Evolutionary conservation across 495 filamentous ascomycete genomes (phyloP).

Genomic region (Pseudoneurospora amorphoporcata): DNA sequence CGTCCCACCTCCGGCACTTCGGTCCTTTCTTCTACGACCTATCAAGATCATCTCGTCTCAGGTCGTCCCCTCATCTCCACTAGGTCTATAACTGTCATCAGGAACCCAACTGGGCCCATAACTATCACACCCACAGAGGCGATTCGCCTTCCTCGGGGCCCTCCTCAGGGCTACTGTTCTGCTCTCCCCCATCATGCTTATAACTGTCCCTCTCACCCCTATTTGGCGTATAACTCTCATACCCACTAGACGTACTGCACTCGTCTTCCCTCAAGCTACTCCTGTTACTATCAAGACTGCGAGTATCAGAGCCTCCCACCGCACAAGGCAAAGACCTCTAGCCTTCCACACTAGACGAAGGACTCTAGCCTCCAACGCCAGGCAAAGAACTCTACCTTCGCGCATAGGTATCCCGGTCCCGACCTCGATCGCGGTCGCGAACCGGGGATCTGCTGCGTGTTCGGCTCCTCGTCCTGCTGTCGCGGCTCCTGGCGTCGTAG

Average conservation of each 20-base stretch:
- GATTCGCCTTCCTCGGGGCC: neutral
- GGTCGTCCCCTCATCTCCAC: neutral
- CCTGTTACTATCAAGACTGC: neutral
- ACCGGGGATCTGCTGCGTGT: constrained; percentile 34
- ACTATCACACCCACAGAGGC: neutral
- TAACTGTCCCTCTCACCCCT: neutral
- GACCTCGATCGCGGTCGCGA: constrained; percentile 30
- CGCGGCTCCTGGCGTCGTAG: constrained; percentile 37
- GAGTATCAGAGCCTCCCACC: neutral
- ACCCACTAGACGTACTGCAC: neutral
- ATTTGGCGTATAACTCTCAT: too few relatives aligned
- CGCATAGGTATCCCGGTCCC: constrained; percentile 31
- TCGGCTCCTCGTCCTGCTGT: constrained; percentile 36
- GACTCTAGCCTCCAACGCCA: neutral
- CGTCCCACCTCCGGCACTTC: neutral
- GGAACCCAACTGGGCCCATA: neutral
- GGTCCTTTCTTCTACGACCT: neutral
- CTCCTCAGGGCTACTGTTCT: neutral
- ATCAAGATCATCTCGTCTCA: neutral
- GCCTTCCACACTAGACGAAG: constrained; percentile 10
- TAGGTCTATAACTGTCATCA: neutral
- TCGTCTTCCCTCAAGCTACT: neutral
- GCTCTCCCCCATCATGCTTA: neutral
- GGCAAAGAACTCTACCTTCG: constrained; percentile 24
- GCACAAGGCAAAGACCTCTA: constrained; percentile 12